phyloP scores from a whole-genome alignment of 164 flowering plant genomes.

The Akebia trifoliata region DNA sequence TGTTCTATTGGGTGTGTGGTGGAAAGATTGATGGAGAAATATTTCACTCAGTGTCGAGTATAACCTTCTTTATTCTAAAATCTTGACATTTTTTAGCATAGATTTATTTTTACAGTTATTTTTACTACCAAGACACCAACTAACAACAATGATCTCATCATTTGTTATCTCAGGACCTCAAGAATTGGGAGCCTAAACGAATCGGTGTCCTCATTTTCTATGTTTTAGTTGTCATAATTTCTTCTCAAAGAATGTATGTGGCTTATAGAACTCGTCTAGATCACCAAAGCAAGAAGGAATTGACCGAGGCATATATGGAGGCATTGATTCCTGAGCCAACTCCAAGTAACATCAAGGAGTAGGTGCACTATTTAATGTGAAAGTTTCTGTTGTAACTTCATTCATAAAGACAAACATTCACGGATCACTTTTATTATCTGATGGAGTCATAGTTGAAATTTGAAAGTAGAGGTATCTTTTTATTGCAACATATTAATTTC shows the following conservation, averaged over 20 bases:
- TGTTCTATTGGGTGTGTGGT: no score
- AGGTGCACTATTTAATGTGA: conserved; percentile 16
- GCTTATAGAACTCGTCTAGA: conserved; percentile 43
- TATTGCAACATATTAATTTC: no score
- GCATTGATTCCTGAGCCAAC: conserved; percentile 94
- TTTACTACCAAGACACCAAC: background rate
- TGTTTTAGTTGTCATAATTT: conserved; percentile 39
- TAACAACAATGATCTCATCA: background rate
- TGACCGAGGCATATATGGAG: conserved; percentile 93
- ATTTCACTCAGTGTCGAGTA: no score
- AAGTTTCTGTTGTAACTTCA: background rate
- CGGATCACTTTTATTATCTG: background rate
- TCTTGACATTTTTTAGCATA: no score
- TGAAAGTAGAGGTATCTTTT: no score
- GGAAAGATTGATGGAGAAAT: no score
- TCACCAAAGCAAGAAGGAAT: conserved; percentile 44
- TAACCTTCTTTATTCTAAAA: no score
- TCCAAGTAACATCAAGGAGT: conserved; percentile 71
- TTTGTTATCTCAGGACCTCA: conserved; percentile 56
- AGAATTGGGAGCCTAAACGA: conserved; percentile 75
- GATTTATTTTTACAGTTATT: no score
- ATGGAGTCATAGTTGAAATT: no score
- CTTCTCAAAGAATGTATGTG: conserved; percentile 55
- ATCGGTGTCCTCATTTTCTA: conserved; percentile 58
- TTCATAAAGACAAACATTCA: background rate